Evolutionary conservation across 1,139 yeast species (phyloP), one percentile per base, ranked within the genome.

Genomic region (Geotrichum klebahnii): DNA sequence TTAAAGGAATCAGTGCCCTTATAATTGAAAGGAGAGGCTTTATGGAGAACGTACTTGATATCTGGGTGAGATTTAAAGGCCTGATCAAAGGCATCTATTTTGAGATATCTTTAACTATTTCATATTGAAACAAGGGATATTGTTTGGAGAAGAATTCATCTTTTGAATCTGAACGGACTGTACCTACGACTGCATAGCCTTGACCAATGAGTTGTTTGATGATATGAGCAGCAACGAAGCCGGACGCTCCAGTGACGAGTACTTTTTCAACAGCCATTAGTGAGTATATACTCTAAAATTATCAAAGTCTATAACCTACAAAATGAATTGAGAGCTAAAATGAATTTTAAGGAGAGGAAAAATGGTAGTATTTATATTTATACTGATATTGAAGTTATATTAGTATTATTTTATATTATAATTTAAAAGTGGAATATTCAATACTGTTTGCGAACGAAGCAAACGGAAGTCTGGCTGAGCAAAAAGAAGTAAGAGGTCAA

Each of bases 241-340:
- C 84, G 16, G 80, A 73, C 10, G 80, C 81, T 3, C 84, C 84
- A 2, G 83, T 75, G 33, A 80, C 72, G 34, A 79, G 72, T 34
- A 77, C 76, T 28, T 49, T 49, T 16, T 39, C 33, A 12, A 33
- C n/a, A 20, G 39, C 14, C 33, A 29, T 39, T n/a, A n/a, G n/a
- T n/a, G n/a, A n/a, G n/a, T n/a, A n/a, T 9, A 14, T 28, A n/a
- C n/a, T n/a, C n/a, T n/a, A n/a, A n/a, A n/a, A n/a, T n/a, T n/a
- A n/a, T n/a, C n/a, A n/a, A n/a, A n/a, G n/a, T n/a, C n/a, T n/a
- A n/a, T n/a, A n/a, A 10, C 10, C 10, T 26, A 26, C 10, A 26
- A 26, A 26, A 26, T 26, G 29, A 26, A 26, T 6, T 26, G 5
- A 26, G 29, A 26, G 29, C 5, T 26, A 6, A 26, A 10, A 26